A percentile compares a stretch with the other conserved stretches of the same genome.
Conservation (phyloP, 1,139 yeast genomes). For the Hyphopichia wangnamkhiaoensis region DNA sequence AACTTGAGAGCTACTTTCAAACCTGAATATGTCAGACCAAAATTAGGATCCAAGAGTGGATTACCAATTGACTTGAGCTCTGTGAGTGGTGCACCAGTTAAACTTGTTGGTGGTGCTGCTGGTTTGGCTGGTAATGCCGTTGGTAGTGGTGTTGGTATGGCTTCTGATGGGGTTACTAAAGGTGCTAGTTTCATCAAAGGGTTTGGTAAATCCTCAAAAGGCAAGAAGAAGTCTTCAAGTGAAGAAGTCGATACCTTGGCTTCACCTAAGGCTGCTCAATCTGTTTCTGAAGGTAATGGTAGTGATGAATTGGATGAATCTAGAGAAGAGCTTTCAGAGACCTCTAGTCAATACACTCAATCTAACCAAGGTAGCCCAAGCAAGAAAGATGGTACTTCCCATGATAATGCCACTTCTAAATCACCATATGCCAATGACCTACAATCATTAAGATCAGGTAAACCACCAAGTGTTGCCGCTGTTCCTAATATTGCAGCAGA, state of each 20-base stretch:
- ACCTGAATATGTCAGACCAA: constrained; percentile 71
- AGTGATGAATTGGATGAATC: constrained; percentile 7
- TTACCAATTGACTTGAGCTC: constrained; percentile 41
- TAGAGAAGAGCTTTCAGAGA: constrained; percentile 3
- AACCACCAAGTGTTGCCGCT: constrained; percentile 16
- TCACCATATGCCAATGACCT: constrained; percentile 22
- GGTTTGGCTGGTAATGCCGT: constrained; percentile 35
- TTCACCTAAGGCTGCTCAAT: background rate
- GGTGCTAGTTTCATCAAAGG: constrained; percentile 46
- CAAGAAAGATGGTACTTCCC: constrained; percentile 3
- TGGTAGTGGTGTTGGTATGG: constrained; percentile 30
- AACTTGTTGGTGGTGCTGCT: constrained; percentile 46
- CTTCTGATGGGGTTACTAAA: constrained; percentile 46
- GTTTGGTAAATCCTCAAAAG: constrained; percentile 26
- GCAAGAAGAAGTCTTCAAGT: constrained; percentile 8
- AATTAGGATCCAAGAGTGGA: constrained; percentile 42
- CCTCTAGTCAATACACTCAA: constrained; percentile 6
- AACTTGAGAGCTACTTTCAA: constrained; percentile 53
- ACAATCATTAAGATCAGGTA: constrained; percentile 25
- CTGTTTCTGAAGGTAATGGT: constrained; percentile 1
- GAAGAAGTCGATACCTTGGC: constrained; percentile 6
- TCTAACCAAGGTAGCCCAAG: constrained; percentile 4
- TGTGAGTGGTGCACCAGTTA: constrained; percentile 49
- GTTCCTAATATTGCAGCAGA: constrained; percentile 40
- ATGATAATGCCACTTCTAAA: constrained; percentile 7